phyloP scores from a whole-genome alignment of 1,139 yeast species.

The Kazachstania sp. region DNA sequence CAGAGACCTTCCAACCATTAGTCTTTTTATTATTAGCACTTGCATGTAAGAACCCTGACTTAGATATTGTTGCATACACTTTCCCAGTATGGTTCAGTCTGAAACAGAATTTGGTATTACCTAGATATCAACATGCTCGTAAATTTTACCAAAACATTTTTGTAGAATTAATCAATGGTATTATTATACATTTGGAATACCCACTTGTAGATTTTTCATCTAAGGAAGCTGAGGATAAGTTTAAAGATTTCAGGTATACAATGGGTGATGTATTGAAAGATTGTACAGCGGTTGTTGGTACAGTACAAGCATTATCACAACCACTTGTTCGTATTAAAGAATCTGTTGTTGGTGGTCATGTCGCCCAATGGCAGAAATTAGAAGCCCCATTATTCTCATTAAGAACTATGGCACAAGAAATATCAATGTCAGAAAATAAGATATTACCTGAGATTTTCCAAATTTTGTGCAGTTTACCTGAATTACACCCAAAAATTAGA shows the following conservation, averaged over 20 bases:
- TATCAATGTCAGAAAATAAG: slow-evolving; percentile 55
- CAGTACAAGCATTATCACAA: slow-evolving; percentile 50
- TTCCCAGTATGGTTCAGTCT: slow-evolving; percentile 87
- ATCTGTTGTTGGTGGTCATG: slow-evolving; percentile 11
- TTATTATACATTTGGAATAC: slow-evolving; percentile 66
- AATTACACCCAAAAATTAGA: slow-evolving; percentile 66
- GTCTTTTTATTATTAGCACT: slow-evolving; percentile 56
- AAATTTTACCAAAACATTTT: slow-evolving; percentile 51
- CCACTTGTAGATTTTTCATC: slow-evolving; percentile 43
- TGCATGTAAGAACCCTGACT: slow-evolving; percentile 41
- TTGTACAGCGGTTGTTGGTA: slow-evolving; percentile 85
- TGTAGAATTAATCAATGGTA: slow-evolving; percentile 53
- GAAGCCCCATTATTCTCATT: slow-evolving; percentile 88
- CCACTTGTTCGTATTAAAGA: slow-evolving; percentile 30
- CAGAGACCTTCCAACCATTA: slow-evolving; percentile 61
- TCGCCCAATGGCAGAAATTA: slow-evolving; percentile 64
- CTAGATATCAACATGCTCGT: slow-evolving; percentile 55
- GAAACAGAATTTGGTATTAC: slow-evolving; percentile 59
- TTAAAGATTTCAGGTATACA: slow-evolving; percentile 87
- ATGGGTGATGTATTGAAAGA: slow-evolving; percentile 96
- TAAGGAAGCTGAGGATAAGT: slow-evolving; percentile 80
- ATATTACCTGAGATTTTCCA: slow-evolving; percentile 59
- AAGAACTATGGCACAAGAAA: slow-evolving; percentile 93
- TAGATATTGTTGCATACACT: slow-evolving; percentile 83
- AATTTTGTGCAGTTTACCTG: slow-evolving; percentile 62